Evolutionary conservation across 1,284 basidiomycete genomes (phyloP).

Genomic region (Cystobasidiaceae sp.): DNA sequence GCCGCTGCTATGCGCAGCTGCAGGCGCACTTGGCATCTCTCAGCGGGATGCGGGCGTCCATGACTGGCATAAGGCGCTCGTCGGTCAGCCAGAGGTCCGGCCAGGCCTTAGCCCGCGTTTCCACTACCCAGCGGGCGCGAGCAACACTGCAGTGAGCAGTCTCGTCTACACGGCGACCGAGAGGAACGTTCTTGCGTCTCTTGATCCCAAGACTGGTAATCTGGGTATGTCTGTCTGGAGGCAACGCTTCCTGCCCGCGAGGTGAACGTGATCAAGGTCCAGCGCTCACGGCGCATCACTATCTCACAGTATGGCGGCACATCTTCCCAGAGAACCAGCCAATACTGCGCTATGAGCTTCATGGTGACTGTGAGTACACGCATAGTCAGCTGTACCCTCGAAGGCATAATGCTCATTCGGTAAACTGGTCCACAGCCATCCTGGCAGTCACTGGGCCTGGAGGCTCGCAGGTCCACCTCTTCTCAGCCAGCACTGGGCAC

Average conservation of each 20-base stretch:
- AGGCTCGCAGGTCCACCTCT: slow-evolving; percentile 14
- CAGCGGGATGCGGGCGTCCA: slow-evolving; percentile 59
- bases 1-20: neutral
- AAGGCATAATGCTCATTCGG: neutral
- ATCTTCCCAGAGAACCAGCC: slow-evolving; percentile 62
- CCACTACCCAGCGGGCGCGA: slow-evolving; percentile 19
- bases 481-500: slow-evolving; percentile 28
- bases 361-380: slow-evolving; percentile 48
- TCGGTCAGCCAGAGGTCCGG: slow-evolving; percentile 60
- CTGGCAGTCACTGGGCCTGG: slow-evolving; percentile 19
- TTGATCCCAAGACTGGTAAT: slow-evolving; percentile 65
- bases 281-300: neutral
- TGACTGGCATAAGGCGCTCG: slow-evolving; percentile 74
- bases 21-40: slow-evolving; percentile 2
- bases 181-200: slow-evolving; percentile 70
- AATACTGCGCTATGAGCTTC: slow-evolving; percentile 63
- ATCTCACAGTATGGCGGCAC: slow-evolving; percentile 70
- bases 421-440: neutral
- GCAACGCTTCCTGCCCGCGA: neutral
- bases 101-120: neutral
- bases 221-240: slow-evolving; percentile 56
- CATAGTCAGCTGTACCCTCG: neutral
- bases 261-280: neutral
- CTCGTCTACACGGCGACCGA: slow-evolving; percentile 65
- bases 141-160: slow-evolving; percentile 47